Evolutionary conservation across 225 moss, liverwort and hornwort genomes (phyloP).

Genomic region (Ulota crispa): DNA sequence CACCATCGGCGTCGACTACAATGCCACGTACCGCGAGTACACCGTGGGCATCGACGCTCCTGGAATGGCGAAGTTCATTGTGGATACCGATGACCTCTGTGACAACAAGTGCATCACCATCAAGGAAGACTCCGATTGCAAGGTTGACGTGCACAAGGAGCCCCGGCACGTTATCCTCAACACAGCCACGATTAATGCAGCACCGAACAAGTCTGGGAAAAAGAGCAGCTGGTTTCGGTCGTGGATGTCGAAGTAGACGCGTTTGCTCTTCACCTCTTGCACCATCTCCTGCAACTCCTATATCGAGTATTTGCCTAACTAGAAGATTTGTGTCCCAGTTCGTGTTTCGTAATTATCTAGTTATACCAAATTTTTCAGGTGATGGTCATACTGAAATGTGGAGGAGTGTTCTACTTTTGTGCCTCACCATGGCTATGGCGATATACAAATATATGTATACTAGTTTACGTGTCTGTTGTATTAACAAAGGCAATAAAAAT

Average conservation of each 20-base stretch:
- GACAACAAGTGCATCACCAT: slow-evolving; percentile 36
- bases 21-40: slow-evolving; percentile 37
- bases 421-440: no score
- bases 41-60: slow-evolving; percentile 4
- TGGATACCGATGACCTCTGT: slow-evolving; percentile 30
- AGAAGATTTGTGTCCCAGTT: no score
- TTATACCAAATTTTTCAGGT: no score
- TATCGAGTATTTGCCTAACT: no score
- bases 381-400: no score
- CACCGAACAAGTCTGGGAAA: neutral
- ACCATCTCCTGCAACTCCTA: no score
- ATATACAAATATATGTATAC: no score
- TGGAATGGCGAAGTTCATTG: slow-evolving; percentile 3
- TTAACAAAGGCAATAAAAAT: no score
- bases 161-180: neutral
- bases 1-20: slow-evolving; percentile 23
- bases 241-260: slow-evolving; percentile 18
- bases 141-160: slow-evolving; percentile 25
- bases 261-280: neutral
- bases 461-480: no score
- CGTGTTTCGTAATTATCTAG: no score
- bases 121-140: slow-evolving; percentile 27
- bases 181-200: neutral
- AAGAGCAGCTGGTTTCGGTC: slow-evolving; percentile 22
- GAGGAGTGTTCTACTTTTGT: no score